phyloP scores from a whole-genome alignment of 1,139 yeast species.

The Lodderomyces elongisporus region DNA sequence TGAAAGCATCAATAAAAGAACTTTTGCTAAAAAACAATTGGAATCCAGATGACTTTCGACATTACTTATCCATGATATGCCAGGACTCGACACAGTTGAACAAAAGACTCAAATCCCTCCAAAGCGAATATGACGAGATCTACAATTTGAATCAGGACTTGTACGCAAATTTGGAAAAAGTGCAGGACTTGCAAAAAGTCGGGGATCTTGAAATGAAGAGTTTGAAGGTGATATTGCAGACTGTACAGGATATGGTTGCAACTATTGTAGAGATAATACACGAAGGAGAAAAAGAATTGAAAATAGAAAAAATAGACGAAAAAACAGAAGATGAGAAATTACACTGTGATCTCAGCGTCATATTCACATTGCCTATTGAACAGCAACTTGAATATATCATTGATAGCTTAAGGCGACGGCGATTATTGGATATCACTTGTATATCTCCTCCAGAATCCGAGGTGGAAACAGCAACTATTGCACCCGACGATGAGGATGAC shows the following conservation, averaged over 20 bases:
- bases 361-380: slow-evolving; percentile 15
- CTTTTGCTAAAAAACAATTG: slow-evolving; percentile 25
- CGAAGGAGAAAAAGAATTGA: slow-evolving; percentile 8
- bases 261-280: not conserved
- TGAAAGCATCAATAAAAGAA: slow-evolving; percentile 38
- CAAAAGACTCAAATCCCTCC: slow-evolving; percentile 18
- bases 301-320: slow-evolving; percentile 16
- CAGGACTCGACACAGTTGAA: slow-evolving; percentile 2
- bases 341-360: no score
- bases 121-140: slow-evolving; percentile 33
- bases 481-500: slow-evolving; percentile 1
- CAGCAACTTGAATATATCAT: slow-evolving; percentile 11
- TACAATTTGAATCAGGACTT: slow-evolving; percentile 36
- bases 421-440: no score
- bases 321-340: slow-evolving; percentile 10
- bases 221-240: slow-evolving; percentile 14
- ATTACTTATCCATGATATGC: slow-evolving; percentile 16
- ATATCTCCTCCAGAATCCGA: no score
- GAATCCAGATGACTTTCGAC: slow-evolving; percentile 4
- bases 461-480: no score
- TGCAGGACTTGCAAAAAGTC: slow-evolving; percentile 25
- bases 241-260: slow-evolving; percentile 1
- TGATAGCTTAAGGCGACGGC: slow-evolving; percentile 5
- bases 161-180: slow-evolving; percentile 31
- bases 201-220: slow-evolving; percentile 21